Conservation (phyloP, 1,139 yeast species). For the Wickerhamiella infanticola region DNA sequence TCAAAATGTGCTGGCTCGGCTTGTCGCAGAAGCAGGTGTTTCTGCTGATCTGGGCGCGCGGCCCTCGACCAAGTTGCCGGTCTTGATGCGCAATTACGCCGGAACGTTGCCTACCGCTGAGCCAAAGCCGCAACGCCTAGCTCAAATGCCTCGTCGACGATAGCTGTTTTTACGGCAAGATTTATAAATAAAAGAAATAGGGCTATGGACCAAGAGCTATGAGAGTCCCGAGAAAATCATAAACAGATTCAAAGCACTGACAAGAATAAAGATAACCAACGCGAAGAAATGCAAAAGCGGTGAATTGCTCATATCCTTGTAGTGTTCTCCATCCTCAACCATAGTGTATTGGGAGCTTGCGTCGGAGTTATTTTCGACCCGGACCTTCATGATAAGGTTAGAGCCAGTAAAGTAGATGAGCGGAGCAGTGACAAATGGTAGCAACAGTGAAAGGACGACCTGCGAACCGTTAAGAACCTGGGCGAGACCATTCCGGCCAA, state of each 20-base stretch:
- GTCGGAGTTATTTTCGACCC: constrained; percentile 7
- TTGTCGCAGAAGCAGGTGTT: constrained; percentile 22
- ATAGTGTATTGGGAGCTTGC: constrained; percentile 3
- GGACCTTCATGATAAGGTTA: constrained; percentile 56
- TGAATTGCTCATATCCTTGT: constrained; percentile 55
- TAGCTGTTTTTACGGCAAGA: background rate
- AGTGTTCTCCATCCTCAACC: constrained; percentile 16
- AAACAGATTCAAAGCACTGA: constrained; percentile 58
- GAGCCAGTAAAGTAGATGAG: constrained; percentile 69
- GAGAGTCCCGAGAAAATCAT: constrained; percentile 44
- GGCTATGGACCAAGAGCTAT: background rate
- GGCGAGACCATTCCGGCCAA: constrained; percentile 80
- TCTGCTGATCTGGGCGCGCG: constrained; percentile 16
- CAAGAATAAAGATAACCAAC: constrained; percentile 50
- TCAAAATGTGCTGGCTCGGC: constrained; percentile 34
- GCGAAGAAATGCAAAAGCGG: constrained; percentile 38
- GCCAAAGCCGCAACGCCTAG: constrained; percentile 9
- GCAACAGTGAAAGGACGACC: constrained; percentile 65
- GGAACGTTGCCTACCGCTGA: constrained; percentile 64
- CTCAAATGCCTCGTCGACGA: background rate
- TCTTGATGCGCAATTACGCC: constrained; percentile 53
- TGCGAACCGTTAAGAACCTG: constrained; percentile 72
- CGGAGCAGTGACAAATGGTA: constrained; percentile 88
- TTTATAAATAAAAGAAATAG: background rate
- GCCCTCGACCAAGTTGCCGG: constrained; percentile 36